phyloP scores from a whole-genome alignment of 2,329 filamentous ascomycete species.

The Apiospora kogelbergensis region DNA sequence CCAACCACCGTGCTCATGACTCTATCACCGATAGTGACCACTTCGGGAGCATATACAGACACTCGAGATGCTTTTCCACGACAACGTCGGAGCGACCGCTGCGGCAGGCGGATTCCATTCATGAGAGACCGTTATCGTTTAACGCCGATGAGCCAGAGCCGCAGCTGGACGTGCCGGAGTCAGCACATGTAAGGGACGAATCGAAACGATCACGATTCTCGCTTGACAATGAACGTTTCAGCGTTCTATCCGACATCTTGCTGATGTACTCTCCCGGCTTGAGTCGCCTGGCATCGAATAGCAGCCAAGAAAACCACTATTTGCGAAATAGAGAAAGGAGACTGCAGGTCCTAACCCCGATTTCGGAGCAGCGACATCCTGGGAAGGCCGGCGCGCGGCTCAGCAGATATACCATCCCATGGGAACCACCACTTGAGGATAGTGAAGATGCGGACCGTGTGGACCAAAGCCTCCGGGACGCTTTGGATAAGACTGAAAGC shows the following conservation, averaged over 20 bases:
- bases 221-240: neutral
- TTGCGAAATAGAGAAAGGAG: neutral
- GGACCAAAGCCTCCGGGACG: neutral
- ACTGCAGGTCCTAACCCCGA: slow-evolving; percentile 14
- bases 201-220: neutral
- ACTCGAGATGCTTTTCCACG: neutral
- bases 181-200: neutral
- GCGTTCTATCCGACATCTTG: slow-evolving; percentile 9
- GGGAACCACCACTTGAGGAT: slow-evolving; percentile 19
- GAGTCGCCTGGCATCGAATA: neutral
- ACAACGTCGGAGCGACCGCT: neutral
- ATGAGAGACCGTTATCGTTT: neutral
- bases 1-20: neutral
- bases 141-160: neutral
- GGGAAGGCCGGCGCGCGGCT: slow-evolving; percentile 16
- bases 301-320: neutral
- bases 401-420: slow-evolving; percentile 14
- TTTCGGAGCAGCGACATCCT: slow-evolving; percentile 23
- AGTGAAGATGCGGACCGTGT: slow-evolving; percentile 6
- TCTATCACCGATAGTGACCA: neutral
- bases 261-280: neutral
- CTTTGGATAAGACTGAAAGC: neutral
- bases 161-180: neutral
- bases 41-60: neutral
- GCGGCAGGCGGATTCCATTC: neutral